phyloP scores from a whole-genome alignment of 352 stramenopile genomes.

The Globisporangium takayamanum region DNA sequence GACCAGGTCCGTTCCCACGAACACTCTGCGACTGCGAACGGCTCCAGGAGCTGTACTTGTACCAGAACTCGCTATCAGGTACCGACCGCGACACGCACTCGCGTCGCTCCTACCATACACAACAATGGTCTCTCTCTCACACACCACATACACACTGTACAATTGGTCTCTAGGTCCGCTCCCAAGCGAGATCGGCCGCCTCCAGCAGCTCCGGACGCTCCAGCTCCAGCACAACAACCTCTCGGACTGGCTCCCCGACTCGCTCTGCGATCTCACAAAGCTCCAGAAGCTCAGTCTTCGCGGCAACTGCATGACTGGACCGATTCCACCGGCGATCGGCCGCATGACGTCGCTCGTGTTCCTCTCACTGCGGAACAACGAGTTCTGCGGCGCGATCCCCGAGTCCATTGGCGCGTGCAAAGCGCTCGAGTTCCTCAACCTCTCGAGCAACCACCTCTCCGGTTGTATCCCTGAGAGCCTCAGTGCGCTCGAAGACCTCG shows the following conservation, averaged over 20 bases:
- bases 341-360: constrained; percentile 66
- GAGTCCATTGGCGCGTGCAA: constrained; percentile 64
- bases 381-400: constrained; percentile 58
- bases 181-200: constrained; percentile 39
- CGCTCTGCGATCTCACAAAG: constrained; percentile 47
- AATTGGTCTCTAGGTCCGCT: constrained; percentile 22
- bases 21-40: constrained; percentile 43
- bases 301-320: constrained; percentile 68
- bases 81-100: neutral
- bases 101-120: too few species aligned
- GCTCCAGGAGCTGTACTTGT: constrained; percentile 71
- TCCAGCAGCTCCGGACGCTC: constrained; percentile 59
- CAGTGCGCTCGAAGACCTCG: constrained; percentile 66
- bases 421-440: constrained; percentile 78
- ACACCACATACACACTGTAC: neutral
- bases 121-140: neutral
- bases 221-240: constrained; percentile 85
- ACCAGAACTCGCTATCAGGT: constrained; percentile 73
- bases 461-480: constrained; percentile 62
- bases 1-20: constrained; percentile 31
- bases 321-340: constrained; percentile 58
- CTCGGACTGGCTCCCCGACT: constrained; percentile 37
- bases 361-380: constrained; percentile 82
- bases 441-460: constrained; percentile 77
- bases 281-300: constrained; percentile 69